Conservation (phyloP, 2,329 filamentous ascomycete species). For the Aspergillus unguis region DNA sequence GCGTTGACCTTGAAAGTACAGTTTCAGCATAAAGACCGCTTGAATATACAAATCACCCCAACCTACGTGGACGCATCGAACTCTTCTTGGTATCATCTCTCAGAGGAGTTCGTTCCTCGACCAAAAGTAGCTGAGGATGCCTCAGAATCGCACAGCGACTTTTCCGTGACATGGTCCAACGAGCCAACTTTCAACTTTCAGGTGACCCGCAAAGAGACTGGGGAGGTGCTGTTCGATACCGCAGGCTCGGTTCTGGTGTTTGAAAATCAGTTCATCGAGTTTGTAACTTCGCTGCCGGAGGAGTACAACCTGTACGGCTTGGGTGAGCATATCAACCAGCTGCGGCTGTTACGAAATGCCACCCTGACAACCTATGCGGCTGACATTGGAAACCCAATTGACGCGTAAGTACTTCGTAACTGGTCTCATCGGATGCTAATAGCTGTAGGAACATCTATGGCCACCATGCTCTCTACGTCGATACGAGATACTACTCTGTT, state of each 20-base stretch:
- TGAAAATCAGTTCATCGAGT: conserved; percentile 75
- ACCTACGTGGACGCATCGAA: conserved; percentile 61
- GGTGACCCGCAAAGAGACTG: conserved; percentile 56
- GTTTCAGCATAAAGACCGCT: conserved; percentile 61
- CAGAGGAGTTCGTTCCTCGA: conserved; percentile 60
- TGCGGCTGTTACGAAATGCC: conserved; percentile 69
- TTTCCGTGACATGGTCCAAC: conserved; percentile 56
- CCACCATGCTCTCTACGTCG: conserved; percentile 73
- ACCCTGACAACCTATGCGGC: conserved; percentile 67
- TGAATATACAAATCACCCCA: conserved; percentile 69
- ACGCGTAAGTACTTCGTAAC: conserved; percentile 34
- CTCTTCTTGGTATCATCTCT: conserved; percentile 63
- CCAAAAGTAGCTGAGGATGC: conserved; percentile 48
- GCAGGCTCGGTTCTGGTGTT: conserved; percentile 63
- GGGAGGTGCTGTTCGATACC: conserved; percentile 67
- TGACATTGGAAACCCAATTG: conserved; percentile 59
- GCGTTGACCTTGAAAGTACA: conserved; percentile 65
- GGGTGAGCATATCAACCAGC: conserved; percentile 68
- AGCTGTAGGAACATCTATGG: conserved; percentile 66
- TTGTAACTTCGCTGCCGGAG: conserved; percentile 62
- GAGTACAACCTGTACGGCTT: conserved; percentile 75
- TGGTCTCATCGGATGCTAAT: background rate
- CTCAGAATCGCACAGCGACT: conserved; percentile 36
- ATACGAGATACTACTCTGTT: conserved; percentile 69
- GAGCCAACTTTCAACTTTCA: conserved; percentile 57